phyloP scores from a whole-genome alignment of 2,329 filamentous ascomycete species.

The Trichoderma cornu-damae region DNA sequence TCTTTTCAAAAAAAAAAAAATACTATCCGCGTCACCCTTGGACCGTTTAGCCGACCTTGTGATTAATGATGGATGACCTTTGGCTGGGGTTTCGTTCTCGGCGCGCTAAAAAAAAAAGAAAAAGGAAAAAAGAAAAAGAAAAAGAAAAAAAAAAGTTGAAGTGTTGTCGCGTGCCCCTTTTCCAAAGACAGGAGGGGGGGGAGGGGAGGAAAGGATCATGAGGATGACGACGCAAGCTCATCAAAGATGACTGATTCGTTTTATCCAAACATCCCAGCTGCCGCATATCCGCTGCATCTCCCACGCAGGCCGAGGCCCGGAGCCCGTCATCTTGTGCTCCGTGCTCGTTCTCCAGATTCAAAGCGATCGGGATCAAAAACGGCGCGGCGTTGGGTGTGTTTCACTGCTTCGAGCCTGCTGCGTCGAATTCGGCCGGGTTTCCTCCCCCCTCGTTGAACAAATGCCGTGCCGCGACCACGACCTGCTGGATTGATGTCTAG shows the following conservation, averaged over 20 bases:
- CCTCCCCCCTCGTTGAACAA: background rate
- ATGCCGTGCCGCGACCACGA: background rate
- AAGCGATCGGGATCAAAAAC: no score
- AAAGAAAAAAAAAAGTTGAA: background rate
- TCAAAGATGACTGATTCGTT: background rate
- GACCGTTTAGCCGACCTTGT: no score
- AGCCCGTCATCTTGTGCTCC: background rate
- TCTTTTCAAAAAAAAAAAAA: no score
- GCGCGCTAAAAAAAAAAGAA: no score
- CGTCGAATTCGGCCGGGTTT: background rate
- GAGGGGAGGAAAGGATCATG: background rate
- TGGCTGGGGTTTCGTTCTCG: no score
- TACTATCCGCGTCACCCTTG: no score
- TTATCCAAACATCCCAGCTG: no score
- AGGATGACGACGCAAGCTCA: background rate
- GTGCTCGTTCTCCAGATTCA: no score
- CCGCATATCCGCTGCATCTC: no score
- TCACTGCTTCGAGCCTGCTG: background rate
- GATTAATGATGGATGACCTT: no score
- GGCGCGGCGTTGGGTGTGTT: no score
- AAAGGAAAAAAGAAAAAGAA: background rate
- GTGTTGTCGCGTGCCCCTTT: slow-evolving; percentile 14
- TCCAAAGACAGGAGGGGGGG: slow-evolving; percentile 11
- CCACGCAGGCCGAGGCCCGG: slow-evolving; percentile 2
- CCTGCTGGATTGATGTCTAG: slow-evolving; percentile 6